These are phyloP conservation scores for Suhomyces ambrosiae DNA, from an alignment of 1,139 yeast genomes.

Conservation along the genomic window DNA sequence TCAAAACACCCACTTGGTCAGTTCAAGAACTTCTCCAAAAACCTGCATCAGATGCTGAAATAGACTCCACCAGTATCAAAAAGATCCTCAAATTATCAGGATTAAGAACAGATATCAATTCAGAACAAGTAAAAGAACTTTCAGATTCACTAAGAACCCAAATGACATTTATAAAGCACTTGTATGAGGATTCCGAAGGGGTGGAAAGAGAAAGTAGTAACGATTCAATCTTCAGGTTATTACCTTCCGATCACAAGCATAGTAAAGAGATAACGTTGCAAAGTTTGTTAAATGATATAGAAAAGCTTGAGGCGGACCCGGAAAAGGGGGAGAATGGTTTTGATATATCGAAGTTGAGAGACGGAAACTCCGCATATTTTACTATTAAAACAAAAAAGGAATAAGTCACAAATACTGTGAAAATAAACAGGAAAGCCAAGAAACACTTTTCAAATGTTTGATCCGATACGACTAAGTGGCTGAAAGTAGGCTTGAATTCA, in stretches of 20 bases:
- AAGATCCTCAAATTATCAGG: slow-evolving; percentile 51
- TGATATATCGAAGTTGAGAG: slow-evolving; percentile 12
- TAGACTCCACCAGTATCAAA: slow-evolving; percentile 23
- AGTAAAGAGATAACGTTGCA: slow-evolving; percentile 27
- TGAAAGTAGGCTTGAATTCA: no score
- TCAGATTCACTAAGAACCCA: slow-evolving; percentile 43
- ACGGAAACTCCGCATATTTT: slow-evolving; percentile 14
- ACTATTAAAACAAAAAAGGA: slow-evolving; percentile 13
- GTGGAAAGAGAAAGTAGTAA: slow-evolving; percentile 20
- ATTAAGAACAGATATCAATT: slow-evolving; percentile 28
- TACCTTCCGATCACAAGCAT: slow-evolving; percentile 37
- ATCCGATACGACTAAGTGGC: no score
- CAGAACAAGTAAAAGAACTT: slow-evolving; percentile 28
- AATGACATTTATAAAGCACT: slow-evolving; percentile 46
- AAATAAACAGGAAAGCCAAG: neutral
- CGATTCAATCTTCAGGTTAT: slow-evolving; percentile 32
- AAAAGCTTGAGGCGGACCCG: slow-evolving; percentile 19
- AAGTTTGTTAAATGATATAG: slow-evolving; percentile 25
- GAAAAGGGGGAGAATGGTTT: slow-evolving; percentile 34
- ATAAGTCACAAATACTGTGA: neutral
- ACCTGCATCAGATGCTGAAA: slow-evolving; percentile 14
- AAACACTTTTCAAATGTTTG: neutral
- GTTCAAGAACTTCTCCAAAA: slow-evolving; percentile 25
- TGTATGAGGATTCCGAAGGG: slow-evolving; percentile 33
- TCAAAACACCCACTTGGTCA: slow-evolving; percentile 33